These are phyloP conservation scores for Diaporthe vexans DNA, from an alignment of 2,329 filamentous ascomycete genomes.

Conservation along the genomic window DNA sequence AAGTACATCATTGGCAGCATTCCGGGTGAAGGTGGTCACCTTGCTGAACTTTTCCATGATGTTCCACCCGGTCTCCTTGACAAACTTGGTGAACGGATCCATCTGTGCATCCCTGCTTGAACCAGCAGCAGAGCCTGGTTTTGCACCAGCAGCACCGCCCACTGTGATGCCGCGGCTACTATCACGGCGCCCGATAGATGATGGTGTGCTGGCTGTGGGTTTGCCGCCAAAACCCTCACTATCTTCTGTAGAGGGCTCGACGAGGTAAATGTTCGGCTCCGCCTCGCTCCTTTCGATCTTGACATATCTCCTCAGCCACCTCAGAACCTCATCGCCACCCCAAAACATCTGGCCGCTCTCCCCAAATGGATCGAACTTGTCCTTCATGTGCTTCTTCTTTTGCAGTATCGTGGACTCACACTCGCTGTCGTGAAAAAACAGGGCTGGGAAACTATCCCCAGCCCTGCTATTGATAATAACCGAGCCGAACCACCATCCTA, in stretches of 20 bases:
- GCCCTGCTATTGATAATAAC: slow-evolving; percentile 91
- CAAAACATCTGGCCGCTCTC: slow-evolving; percentile 92
- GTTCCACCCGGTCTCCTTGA: slow-evolving; percentile 97
- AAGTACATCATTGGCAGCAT: slow-evolving; percentile 91
- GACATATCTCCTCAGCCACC: slow-evolving; percentile 90
- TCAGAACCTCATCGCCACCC: slow-evolving; percentile 95
- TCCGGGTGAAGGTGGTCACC: slow-evolving; percentile 93
- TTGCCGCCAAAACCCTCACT: slow-evolving; percentile 82
- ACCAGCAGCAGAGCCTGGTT: slow-evolving; percentile 50
- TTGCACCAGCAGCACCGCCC: slow-evolving; percentile 52
- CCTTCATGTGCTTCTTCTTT: slow-evolving; percentile 85
- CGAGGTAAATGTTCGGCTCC: slow-evolving; percentile 90
- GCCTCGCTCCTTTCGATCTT: slow-evolving; percentile 85
- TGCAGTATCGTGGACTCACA: slow-evolving; percentile 96
- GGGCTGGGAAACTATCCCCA: slow-evolving; percentile 92
- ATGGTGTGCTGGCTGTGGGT: slow-evolving; percentile 61
- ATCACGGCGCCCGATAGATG: slow-evolving; percentile 58
- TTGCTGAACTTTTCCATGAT: slow-evolving; percentile 97
- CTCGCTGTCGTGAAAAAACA: slow-evolving; percentile 98
- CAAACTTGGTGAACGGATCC: slow-evolving; percentile 92
- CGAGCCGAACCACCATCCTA: slow-evolving; percentile 99
- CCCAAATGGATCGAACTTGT: slow-evolving; percentile 92
- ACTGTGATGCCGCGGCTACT: slow-evolving; percentile 50
- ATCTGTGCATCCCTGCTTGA: slow-evolving; percentile 77
- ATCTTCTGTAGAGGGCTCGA: slow-evolving; percentile 90